phyloP scores from a whole-genome alignment of 1,284 basidiomycete species.

The Fomitopsis schrenkii region DNA sequence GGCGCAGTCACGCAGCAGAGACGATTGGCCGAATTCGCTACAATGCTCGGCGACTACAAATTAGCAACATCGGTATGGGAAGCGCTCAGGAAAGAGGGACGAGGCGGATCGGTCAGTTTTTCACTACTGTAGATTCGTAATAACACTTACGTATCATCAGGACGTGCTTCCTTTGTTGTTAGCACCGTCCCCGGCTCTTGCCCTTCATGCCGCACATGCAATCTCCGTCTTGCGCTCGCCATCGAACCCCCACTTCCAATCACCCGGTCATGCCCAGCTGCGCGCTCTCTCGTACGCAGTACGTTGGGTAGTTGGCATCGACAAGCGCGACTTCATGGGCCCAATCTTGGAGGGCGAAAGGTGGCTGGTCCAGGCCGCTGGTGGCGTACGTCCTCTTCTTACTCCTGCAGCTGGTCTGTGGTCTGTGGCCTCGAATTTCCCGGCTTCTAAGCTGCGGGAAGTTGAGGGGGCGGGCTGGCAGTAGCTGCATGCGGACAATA shows the following conservation, averaged over 20 bases:
- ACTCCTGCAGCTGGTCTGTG: background rate
- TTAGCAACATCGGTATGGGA: conserved; percentile 88
- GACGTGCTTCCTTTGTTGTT: conserved; percentile 72
- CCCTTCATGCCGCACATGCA: conserved; percentile 57
- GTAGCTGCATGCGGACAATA: background rate
- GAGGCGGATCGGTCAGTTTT: conserved; percentile 64
- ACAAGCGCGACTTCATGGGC: conserved; percentile 51
- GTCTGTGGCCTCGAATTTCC: background rate
- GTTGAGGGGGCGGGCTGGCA: background rate
- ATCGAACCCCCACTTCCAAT: conserved; percentile 37
- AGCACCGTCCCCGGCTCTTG: conserved; percentile 56
- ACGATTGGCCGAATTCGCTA: conserved; percentile 94
- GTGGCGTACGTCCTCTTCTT: conserved; percentile 49
- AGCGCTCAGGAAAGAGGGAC: conserved; percentile 73
- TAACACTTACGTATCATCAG: conserved; percentile 29
- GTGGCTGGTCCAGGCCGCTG: conserved; percentile 79
- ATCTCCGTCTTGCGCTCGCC: conserved; percentile 29
- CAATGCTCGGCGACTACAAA: conserved; percentile 87
- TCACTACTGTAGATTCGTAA: background rate
- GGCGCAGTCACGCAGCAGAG: conserved; percentile 56
- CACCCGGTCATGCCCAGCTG: conserved; percentile 57
- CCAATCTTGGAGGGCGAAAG: conserved; percentile 65
- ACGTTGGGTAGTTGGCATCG: conserved; percentile 70
- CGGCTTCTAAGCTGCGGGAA: background rate
- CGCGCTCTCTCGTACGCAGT: conserved; percentile 62